A percentile compares a stretch with the other conserved stretches of the same genome.
Evolutionary conservation across 257 asterid genomes (phyloP).

Genomic region (Jacaranda copaia): DNA sequence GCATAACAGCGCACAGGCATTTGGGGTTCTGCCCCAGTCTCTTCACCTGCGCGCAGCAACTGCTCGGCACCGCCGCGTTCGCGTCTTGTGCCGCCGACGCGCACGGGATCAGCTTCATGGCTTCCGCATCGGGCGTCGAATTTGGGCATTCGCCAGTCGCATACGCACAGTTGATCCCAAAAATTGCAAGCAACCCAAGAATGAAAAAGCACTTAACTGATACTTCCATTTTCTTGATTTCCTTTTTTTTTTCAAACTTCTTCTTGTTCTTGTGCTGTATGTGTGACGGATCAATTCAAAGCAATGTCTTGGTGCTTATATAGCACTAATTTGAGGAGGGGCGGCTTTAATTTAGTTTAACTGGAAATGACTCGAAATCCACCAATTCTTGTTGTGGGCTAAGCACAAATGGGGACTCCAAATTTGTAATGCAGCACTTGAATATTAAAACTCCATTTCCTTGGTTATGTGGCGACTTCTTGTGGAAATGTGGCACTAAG

Average conservation of each 20-base stretch:
- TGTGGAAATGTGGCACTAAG: background rate
- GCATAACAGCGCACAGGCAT: slow-evolving; percentile 81
- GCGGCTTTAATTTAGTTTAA: background rate
- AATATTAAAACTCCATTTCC: background rate
- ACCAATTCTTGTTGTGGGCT: slow-evolving; percentile 43
- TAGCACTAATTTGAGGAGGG: background rate
- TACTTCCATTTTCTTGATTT: slow-evolving; percentile 32
- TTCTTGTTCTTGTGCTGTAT: background rate
- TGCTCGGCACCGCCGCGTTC: slow-evolving; percentile 49
- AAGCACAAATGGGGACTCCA: slow-evolving; percentile 39
- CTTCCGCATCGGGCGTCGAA: slow-evolving; percentile 63
- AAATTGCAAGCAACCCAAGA: slow-evolving; percentile 40
- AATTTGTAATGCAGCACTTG: slow-evolving; percentile 43
- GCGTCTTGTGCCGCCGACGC: slow-evolving; percentile 60
- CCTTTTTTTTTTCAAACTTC: background rate
- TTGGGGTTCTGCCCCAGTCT: slow-evolving; percentile 58
- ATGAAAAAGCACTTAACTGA: slow-evolving; percentile 41
- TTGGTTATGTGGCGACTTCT: slow-evolving; percentile 29
- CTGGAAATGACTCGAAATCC: slow-evolving; percentile 39
- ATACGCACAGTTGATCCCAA: slow-evolving; percentile 38
- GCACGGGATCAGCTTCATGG: slow-evolving; percentile 74
- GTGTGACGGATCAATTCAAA: background rate
- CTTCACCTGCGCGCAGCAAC: slow-evolving; percentile 67
- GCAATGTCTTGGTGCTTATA: slow-evolving; percentile 36
- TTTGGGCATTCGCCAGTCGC: slow-evolving; percentile 71